phyloP scores from a whole-genome alignment of 495 filamentous ascomycete genomes.

The Apiosordaria backusii region DNA sequence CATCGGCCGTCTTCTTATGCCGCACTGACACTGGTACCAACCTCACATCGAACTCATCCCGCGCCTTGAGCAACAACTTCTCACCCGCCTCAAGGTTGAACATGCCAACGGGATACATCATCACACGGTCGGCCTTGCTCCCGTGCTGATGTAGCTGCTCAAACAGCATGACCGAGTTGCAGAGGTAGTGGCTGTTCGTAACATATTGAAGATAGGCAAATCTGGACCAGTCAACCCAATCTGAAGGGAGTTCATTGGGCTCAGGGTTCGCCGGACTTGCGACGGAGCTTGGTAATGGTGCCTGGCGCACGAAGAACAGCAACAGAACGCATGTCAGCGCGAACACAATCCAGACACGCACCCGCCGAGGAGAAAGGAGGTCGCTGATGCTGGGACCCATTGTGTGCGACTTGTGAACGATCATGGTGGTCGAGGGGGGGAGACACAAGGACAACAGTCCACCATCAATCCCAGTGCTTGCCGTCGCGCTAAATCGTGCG shows the following conservation, averaged over 20 bases:
- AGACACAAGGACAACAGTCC: too few relatives aligned
- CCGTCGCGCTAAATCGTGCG: not conserved
- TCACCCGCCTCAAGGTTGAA: conserved; percentile 15
- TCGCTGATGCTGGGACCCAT: not conserved
- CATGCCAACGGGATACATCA: conserved; percentile 56
- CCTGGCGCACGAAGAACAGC: not conserved
- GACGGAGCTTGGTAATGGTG: not conserved
- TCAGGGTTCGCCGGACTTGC: not conserved
- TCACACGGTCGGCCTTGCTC: conserved; percentile 60
- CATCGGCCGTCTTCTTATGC: conserved; percentile 41
- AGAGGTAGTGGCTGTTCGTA: conserved; percentile 64
- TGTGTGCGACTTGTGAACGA: not conserved
- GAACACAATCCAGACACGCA: not conserved
- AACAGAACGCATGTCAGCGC: not conserved
- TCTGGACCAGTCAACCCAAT: conserved; percentile 51
- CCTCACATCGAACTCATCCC: conserved; percentile 58
- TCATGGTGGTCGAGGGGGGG: not conserved
- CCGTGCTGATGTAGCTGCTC: conserved; percentile 58
- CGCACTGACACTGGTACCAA: conserved; percentile 59
- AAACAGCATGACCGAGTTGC: conserved; percentile 74
- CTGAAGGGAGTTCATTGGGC: not conserved
- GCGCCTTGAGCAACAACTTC: conserved; percentile 57
- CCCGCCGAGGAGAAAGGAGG: not conserved
- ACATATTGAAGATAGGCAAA: conserved; percentile 73
- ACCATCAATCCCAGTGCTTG: not conserved